Evolutionary conservation across 495 filamentous ascomycete species (phyloP).

Genomic region (Penicillium cinerascens): DNA sequence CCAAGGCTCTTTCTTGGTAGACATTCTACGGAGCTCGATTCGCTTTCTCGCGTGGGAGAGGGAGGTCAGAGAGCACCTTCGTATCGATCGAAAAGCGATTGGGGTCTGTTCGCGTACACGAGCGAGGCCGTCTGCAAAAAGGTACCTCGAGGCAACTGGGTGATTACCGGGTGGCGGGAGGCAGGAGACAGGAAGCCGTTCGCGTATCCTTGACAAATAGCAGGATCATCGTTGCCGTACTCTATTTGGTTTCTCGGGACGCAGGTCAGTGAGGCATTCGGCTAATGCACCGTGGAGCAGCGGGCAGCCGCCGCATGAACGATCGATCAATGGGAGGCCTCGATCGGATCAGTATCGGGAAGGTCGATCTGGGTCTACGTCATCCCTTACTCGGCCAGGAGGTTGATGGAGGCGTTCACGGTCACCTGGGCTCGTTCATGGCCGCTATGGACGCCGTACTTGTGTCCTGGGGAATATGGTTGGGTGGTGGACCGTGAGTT

Average conservation of each 20-base stretch:
- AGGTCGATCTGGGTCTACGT: conserved; percentile 8
- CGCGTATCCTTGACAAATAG: conserved; percentile 13
- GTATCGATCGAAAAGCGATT: conserved; percentile 11
- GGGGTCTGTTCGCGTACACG: conserved; percentile 9
- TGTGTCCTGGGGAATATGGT: background rate
- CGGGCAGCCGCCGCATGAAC: conserved; percentile 3
- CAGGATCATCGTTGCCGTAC: conserved; percentile 15
- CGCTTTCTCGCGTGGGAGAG: background rate
- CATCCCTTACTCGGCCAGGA: background rate
- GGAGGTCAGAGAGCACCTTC: background rate
- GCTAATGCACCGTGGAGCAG: conserved; percentile 12
- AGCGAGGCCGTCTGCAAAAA: background rate
- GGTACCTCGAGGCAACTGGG: conserved; percentile 8
- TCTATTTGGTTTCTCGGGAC: conserved; percentile 27
- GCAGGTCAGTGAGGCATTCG: conserved; percentile 1
- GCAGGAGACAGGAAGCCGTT: background rate
- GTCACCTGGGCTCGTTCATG: conserved; percentile 1
- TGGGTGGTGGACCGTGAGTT: background rate
- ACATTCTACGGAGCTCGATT: background rate
- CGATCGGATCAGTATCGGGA: conserved; percentile 22
- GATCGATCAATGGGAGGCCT: conserved; percentile 23
- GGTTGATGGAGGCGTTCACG: conserved; percentile 3
- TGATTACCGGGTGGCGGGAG: background rate
- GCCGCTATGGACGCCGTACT: background rate
- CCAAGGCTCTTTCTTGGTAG: too few species aligned